Base-by-base conservation (phyloP, 2,329 filamentous ascomycete species). In the Epichloe uncinata region DNA sequence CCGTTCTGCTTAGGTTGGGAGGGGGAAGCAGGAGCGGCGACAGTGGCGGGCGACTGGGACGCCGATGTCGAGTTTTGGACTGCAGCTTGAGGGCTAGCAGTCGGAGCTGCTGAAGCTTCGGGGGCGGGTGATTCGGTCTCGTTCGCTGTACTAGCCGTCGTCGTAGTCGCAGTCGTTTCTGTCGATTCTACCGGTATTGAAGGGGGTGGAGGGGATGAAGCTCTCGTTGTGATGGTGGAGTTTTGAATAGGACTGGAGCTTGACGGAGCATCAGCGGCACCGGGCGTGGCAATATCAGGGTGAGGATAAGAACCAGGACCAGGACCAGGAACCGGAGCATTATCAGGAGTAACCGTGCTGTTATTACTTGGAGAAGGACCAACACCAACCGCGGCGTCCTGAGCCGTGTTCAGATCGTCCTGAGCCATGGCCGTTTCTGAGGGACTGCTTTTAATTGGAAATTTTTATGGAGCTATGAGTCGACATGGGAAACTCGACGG, bases 401-500 rank as follows among this genome's bases (percentile, higher is more conserved):
- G 59, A 56, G 58, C 59, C 57, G 58, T 57, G 55, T 54, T 59
- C 55, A 56, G 57, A 55, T 61, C 61, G 56, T 59, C 61, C 57
- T 52, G 51, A 51, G 53, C 51, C 58, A 58, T 58, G 47, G 54
- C 55, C 41, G 15, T n/a, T 11, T 40, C 36, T 33, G 36, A 45
- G 48, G 42, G 43, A 45, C 48, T 54, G 48, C 36, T 61, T 63
- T 63, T 63, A 62, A 64, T 63, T 63, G 61, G 56, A 60, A 63
- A 62, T 58, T 55, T 63, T 66, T 65, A 65, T 66, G 63, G 63
- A 64, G 63, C 63, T 59, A 53, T 55, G 58, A 59, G 52, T 55
- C 55, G 57, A 63, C 56, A 63, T 63, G 58, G 53, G 51, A 47
- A 45, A 38, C 45, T 51, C 45, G 62, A 59, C 53, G 57, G 58